phyloP scores from a whole-genome alignment of 345 rosid species.

The Arabis alpina region DNA sequence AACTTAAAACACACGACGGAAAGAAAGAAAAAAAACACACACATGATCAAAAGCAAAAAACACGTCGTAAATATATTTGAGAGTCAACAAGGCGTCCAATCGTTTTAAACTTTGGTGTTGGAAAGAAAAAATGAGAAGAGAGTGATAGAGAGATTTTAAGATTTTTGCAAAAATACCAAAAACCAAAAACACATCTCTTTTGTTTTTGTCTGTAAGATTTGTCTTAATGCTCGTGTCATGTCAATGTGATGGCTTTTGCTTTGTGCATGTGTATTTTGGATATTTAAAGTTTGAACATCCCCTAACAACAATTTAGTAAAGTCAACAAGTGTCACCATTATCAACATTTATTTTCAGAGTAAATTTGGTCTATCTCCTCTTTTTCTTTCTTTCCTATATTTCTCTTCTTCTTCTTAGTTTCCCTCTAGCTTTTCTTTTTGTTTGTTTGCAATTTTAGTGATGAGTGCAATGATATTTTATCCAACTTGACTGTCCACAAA shows the following conservation, averaged over 20 bases:
- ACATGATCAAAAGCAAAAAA: constrained; percentile 9
- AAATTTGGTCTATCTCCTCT: neutral
- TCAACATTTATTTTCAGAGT: neutral
- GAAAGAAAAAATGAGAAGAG: constrained; percentile 34
- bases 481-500: constrained; percentile 12
- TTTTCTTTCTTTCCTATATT: neutral
- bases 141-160: constrained; percentile 22
- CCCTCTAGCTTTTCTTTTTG: no score
- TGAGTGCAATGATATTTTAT: neutral
- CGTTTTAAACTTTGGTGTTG: constrained; percentile 36
- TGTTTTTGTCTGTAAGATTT: constrained; percentile 25
- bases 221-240: constrained; percentile 39
- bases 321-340: constrained; percentile 31
- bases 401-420: no score
- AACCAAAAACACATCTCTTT: constrained; percentile 28
- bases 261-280: constrained; percentile 34
- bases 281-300: constrained; percentile 42
- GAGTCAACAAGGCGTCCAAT: constrained; percentile 24
- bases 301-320: constrained; percentile 26
- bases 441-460: constrained; percentile 15
- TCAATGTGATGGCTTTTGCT: constrained; percentile 38
- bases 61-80: constrained; percentile 23
- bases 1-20: constrained; percentile 27
- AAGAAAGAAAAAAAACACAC: neutral
- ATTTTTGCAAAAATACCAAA: constrained; percentile 20